phyloP scores from a whole-genome alignment of 2,329 filamentous ascomycete genomes.

The Gaeumannomyces sp. region DNA sequence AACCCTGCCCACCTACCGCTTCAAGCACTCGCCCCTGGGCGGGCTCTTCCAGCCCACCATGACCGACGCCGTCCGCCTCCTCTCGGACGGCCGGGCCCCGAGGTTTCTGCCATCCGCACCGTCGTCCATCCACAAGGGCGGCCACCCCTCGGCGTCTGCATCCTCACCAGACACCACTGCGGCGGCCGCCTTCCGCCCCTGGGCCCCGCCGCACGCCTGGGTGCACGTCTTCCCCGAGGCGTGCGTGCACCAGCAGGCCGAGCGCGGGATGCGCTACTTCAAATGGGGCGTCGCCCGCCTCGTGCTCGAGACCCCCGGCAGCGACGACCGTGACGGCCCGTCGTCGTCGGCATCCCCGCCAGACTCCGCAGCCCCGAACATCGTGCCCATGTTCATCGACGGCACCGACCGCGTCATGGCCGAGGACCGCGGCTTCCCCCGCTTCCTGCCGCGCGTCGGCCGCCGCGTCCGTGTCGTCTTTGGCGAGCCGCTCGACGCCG shows the following conservation, averaged over 20 bases:
- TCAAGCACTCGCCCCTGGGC: slow-evolving; percentile 69
- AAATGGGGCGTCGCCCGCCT: slow-evolving; percentile 94
- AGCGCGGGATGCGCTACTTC: slow-evolving; percentile 85
- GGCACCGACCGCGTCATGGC: slow-evolving; percentile 85
- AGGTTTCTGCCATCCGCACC: background rate
- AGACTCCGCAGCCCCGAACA: slow-evolving; percentile 56
- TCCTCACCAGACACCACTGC: slow-evolving; percentile 50
- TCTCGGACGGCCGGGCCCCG: slow-evolving; percentile 34
- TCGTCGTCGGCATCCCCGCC: slow-evolving; percentile 32
- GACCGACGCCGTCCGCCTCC: slow-evolving; percentile 74
- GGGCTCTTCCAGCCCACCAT: slow-evolving; percentile 89
- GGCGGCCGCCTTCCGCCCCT: slow-evolving; percentile 58
- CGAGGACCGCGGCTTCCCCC: slow-evolving; percentile 71
- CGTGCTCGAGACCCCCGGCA: slow-evolving; percentile 64
- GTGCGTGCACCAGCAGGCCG: slow-evolving; percentile 80
- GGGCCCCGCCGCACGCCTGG: slow-evolving; percentile 66
- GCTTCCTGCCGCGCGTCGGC: slow-evolving; percentile 70
- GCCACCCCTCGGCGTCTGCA: slow-evolving; percentile 10
- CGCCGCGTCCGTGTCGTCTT: slow-evolving; percentile 69
- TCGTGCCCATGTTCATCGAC: slow-evolving; percentile 92
- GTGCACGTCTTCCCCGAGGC: slow-evolving; percentile 95
- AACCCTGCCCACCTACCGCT: slow-evolving; percentile 81
- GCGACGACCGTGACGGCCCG: slow-evolving; percentile 25
- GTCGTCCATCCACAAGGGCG: background rate
- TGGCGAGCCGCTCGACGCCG: slow-evolving; percentile 69